These are phyloP conservation scores for Rutstroemia sp. DNA, from an alignment of 2,329 filamentous ascomycete genomes.

Conservation along the genomic window DNA sequence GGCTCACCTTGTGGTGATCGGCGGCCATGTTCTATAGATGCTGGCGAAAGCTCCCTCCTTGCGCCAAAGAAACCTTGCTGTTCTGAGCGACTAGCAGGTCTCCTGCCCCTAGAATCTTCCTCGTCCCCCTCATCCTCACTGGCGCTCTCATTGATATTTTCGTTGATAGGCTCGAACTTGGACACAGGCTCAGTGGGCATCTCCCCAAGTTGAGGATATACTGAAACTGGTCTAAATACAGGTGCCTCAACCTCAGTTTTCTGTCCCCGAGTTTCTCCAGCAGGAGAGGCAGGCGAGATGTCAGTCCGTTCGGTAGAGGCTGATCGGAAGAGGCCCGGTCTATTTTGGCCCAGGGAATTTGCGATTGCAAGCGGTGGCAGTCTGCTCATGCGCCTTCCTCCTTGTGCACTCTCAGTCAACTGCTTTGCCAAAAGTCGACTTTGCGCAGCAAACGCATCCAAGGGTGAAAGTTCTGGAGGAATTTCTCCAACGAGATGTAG, in stretches of 20 bases:
- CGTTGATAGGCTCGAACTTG: slow-evolving; percentile 15
- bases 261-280: slow-evolving; percentile 33
- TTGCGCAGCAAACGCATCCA: slow-evolving; percentile 92
- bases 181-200: slow-evolving; percentile 11
- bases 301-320: slow-evolving; percentile 52
- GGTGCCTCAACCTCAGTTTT: slow-evolving; percentile 48
- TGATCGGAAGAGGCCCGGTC: slow-evolving; percentile 76
- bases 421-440: slow-evolving; percentile 81
- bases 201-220: slow-evolving; percentile 65
- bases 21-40: slow-evolving; percentile 14
- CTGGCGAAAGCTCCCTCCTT: slow-evolving; percentile 51
- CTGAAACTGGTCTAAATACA: slow-evolving; percentile 56
- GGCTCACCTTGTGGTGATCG: not conserved
- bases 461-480: slow-evolving; percentile 83
- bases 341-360: slow-evolving; percentile 70
- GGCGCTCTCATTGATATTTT: slow-evolving; percentile 9
- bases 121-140: slow-evolving; percentile 11
- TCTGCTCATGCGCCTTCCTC: slow-evolving; percentile 74
- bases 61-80: slow-evolving; percentile 38
- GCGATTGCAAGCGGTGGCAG: slow-evolving; percentile 76
- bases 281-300: slow-evolving; percentile 29
- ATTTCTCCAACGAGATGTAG: slow-evolving; percentile 72
- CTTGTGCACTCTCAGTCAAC: slow-evolving; percentile 68
- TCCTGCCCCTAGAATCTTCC: not conserved
- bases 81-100: slow-evolving; percentile 5